A percentile compares a stretch with the other conserved stretches of the same genome.
Evolutionary conservation across 768 basidiomycete genomes (phyloP).

Genomic region (Rhizopogon salebrosus): DNA sequence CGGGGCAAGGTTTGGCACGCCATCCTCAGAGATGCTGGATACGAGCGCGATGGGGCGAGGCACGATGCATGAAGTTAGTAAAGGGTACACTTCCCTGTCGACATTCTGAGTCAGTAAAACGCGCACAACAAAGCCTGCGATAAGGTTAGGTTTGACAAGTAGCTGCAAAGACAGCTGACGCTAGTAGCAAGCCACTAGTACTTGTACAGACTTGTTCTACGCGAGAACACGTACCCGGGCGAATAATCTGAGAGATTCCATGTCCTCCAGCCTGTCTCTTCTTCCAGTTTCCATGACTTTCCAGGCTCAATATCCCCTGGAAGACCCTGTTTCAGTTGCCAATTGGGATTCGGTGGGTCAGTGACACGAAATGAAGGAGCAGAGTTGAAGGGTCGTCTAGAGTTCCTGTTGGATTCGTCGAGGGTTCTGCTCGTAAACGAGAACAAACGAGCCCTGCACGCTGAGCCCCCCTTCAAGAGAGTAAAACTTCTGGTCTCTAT

Average conservation of each 20-base stretch:
- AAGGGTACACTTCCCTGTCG: conserved; percentile 35
- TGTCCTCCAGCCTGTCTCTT: conserved; percentile 32
- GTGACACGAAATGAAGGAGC: conserved; percentile 29
- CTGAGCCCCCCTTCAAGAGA: neutral
- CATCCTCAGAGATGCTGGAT: conserved; percentile 49
- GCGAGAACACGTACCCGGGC: conserved; percentile 20
- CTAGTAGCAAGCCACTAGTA: neutral
- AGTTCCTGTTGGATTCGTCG: neutral
- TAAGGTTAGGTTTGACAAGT: conserved; percentile 14
- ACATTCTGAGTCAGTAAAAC: conserved; percentile 18
- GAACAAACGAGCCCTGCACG: conserved; percentile 3
- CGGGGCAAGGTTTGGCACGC: conserved; percentile 56
- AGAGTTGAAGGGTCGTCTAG: conserved; percentile 16
- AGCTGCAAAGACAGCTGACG: neutral
- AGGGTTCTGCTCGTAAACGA: neutral
- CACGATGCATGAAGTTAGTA: conserved; percentile 53
- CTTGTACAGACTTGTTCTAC: conserved; percentile 5
- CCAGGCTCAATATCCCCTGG: conserved; percentile 11
- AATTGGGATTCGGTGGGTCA: conserved; percentile 33
- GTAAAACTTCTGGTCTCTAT: too few species aligned
- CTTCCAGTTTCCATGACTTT: conserved; percentile 27
- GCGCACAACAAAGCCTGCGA: conserved; percentile 1
- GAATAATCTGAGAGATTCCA: conserved; percentile 34
- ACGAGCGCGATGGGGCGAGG: conserved; percentile 70
- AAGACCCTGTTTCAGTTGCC: conserved; percentile 40